Conservation (phyloP, 805 yeast genomes). For the Metschnikowia lunata region DNA sequence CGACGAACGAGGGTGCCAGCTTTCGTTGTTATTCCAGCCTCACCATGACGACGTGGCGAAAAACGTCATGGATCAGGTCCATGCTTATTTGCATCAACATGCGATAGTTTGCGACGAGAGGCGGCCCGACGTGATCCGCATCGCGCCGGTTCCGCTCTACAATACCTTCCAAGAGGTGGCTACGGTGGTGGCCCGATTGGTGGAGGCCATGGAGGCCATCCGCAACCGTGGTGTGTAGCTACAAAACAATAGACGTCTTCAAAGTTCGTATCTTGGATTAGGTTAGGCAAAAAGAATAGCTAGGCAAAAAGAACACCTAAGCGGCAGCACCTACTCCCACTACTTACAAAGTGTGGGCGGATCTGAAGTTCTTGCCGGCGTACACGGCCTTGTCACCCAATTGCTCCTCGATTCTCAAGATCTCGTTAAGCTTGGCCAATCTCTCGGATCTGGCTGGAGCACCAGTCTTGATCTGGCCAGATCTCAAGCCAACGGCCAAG, state of each 20-base stretch:
- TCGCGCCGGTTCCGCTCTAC: conserved; percentile 86
- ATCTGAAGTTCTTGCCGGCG: conserved; percentile 91
- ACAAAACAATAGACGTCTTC: not conserved
- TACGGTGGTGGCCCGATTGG: conserved; percentile 41
- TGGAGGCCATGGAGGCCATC: conserved; percentile 29
- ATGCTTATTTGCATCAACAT: conserved; percentile 42
- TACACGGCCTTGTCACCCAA: conserved; percentile 95
- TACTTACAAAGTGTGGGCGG: conserved; percentile 37
- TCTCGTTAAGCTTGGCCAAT: conserved; percentile 98
- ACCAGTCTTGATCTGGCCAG: conserved; percentile 99
- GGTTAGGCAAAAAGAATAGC: too few species aligned
- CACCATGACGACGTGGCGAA: conserved; percentile 30
- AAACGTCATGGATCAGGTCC: conserved; percentile 60
- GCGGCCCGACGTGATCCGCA: conserved; percentile 80
- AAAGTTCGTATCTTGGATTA: conserved; percentile 4
- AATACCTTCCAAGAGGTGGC: conserved; percentile 67
- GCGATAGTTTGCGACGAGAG: conserved; percentile 87
- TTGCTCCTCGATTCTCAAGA: conserved; percentile 97
- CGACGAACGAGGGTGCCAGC: conserved; percentile 71
- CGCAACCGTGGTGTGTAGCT: not conserved
- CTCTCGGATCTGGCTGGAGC: conserved; percentile 99
- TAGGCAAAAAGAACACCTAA: too few species aligned
- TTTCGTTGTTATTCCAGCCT: conserved; percentile 62
- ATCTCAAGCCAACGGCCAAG: conserved; percentile 93
- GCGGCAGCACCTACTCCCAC: conserved; percentile 2